Evolutionary conservation across 129 eudicot species (phyloP).

Genomic region (Lactuca sativa): DNA sequence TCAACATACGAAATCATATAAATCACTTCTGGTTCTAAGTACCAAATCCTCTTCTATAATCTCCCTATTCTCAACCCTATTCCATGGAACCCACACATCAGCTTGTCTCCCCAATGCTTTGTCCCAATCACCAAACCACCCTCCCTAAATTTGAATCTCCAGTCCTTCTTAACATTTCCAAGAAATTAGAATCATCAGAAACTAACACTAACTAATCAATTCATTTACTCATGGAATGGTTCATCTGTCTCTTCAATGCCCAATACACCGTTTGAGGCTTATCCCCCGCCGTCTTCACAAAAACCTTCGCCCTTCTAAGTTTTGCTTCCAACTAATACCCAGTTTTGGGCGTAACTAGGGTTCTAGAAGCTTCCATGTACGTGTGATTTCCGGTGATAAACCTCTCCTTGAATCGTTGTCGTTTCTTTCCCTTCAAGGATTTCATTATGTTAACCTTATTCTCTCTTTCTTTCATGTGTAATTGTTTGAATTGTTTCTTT

Average conservation of each 20-base stretch:
- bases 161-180: constrained; percentile 78
- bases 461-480: constrained; percentile 81
- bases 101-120: constrained; percentile 83
- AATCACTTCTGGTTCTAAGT: constrained; percentile 22
- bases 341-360: constrained; percentile 55
- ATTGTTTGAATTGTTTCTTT: constrained; percentile 70
- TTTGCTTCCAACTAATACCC: constrained; percentile 87
- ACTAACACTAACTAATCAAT: constrained; percentile 90
- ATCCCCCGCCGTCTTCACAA: constrained; percentile 89
- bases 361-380: constrained; percentile 75
- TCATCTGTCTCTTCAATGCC: constrained; percentile 94
- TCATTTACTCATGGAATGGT: constrained; percentile 76
- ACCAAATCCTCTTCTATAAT: constrained; percentile 73
- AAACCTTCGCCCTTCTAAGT: constrained; percentile 83
- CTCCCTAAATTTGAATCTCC: constrained; percentile 80
- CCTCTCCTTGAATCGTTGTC: constrained; percentile 79
- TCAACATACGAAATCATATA: too few species aligned
- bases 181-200: constrained; percentile 93
- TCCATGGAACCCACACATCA: constrained; percentile 92
- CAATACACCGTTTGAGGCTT: constrained; percentile 98
- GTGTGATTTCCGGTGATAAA: constrained; percentile 55
- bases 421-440: constrained; percentile 80
- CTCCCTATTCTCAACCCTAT: constrained; percentile 79
- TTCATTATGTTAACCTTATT: constrained; percentile 85
- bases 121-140: constrained; percentile 90